Evolutionary conservation across 2,329 filamentous ascomycete species (phyloP).

Genomic region (Aspergillus terreus): DNA sequence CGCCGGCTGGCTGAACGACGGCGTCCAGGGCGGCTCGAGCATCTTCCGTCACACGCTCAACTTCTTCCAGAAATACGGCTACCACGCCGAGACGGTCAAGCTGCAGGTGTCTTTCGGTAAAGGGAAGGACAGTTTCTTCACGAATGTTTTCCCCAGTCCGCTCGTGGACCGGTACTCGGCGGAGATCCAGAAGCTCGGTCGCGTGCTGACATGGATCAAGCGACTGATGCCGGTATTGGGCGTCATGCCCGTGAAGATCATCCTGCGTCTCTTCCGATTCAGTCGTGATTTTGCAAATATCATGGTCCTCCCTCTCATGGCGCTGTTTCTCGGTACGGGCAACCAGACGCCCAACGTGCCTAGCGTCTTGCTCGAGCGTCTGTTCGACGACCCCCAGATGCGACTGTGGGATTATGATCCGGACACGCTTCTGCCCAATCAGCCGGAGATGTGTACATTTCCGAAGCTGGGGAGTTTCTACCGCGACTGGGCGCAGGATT

Average conservation of each 20-base stretch:
- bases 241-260: slow-evolving; percentile 57
- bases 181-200: slow-evolving; percentile 54
- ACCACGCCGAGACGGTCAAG: slow-evolving; percentile 55
- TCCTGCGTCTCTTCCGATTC: slow-evolving; percentile 67
- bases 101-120: slow-evolving; percentile 61
- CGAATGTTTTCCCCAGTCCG: slow-evolving; percentile 57
- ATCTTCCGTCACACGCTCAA: slow-evolving; percentile 62
- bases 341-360: slow-evolving; percentile 72
- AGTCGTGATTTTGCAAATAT: slow-evolving; percentile 66
- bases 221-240: slow-evolving; percentile 55
- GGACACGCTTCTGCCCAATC: slow-evolving; percentile 52
- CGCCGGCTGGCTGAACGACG: slow-evolving; percentile 59
- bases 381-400: slow-evolving; percentile 58
- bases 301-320: slow-evolving; percentile 68
- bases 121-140: slow-evolving; percentile 56
- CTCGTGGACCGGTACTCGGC: slow-evolving; percentile 53
- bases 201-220: slow-evolving; percentile 54
- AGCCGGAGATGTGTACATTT: slow-evolving; percentile 59
- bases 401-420: slow-evolving; percentile 58
- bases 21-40: slow-evolving; percentile 58
- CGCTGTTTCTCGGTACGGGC: slow-evolving; percentile 69
- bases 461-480: slow-evolving; percentile 58
- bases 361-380: slow-evolving; percentile 60
- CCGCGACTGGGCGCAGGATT: slow-evolving; percentile 51
- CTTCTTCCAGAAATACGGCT: slow-evolving; percentile 57